Evolutionary conservation across 108 stramenopile genomes (phyloP).

Genomic region (Cyclotella choctawhatcheeana): DNA sequence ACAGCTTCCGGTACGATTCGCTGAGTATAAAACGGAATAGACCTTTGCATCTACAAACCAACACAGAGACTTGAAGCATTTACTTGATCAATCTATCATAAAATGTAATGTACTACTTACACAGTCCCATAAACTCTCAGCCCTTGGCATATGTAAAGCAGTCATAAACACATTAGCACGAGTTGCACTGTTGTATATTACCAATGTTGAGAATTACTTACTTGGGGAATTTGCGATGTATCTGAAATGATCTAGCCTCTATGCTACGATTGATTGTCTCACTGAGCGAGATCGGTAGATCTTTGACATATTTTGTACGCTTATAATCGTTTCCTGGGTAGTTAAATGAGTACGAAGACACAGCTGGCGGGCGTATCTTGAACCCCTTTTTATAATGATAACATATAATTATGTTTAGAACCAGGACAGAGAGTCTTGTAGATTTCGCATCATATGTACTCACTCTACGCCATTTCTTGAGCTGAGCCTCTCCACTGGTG

Average conservation of each 20-base stretch:
- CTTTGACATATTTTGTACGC: slow-evolving; percentile 67
- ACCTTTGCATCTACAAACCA: slow-evolving; percentile 56
- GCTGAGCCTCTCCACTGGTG: slow-evolving; percentile 90
- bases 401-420: too few species aligned
- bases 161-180: background rate
- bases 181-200: background rate
- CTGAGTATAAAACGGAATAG: slow-evolving; percentile 76
- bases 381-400: too few species aligned
- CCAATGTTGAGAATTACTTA: too few species aligned
- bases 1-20: slow-evolving; percentile 82
- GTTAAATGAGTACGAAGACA: slow-evolving; percentile 69
- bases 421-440: too few species aligned
- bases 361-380: slow-evolving; percentile 75
- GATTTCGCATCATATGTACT: too few species aligned
- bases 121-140: slow-evolving; percentile 79
- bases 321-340: slow-evolving; percentile 87
- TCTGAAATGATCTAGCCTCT: slow-evolving; percentile 54
- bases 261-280: slow-evolving; percentile 72
- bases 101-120: background rate
- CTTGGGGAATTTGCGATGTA: slow-evolving; percentile 79
- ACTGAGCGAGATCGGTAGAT: slow-evolving; percentile 59
- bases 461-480: slow-evolving; percentile 88
- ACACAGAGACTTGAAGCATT: too few species aligned
- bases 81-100: too few species aligned
- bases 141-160: background rate